Percentiles rank a stretch among this genome's conserved stretches.
These are phyloP conservation scores for Dactylonectria macrodidyma DNA, from an alignment of 2,329 filamentous ascomycete species.

Conservation along the genomic window DNA sequence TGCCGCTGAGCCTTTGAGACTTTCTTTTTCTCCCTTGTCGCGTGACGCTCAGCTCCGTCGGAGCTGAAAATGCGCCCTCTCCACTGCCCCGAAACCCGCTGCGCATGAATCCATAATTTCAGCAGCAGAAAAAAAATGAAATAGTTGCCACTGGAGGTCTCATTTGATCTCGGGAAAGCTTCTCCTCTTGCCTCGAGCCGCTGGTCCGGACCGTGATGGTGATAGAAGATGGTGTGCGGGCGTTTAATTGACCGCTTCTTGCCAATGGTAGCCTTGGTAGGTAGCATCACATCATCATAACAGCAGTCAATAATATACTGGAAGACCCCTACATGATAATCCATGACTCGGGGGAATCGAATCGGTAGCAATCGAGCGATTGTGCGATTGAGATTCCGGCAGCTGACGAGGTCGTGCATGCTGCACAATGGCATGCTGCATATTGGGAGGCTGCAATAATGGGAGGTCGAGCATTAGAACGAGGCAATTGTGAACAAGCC, in stretches of 20 bases:
- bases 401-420: not conserved
- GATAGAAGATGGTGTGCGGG: not conserved
- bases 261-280: not conserved
- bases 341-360: not conserved
- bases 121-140: not conserved
- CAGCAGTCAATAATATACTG: not conserved
- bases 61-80: slow-evolving; percentile 10
- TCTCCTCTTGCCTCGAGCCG: not conserved
- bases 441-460: too few relatives aligned
- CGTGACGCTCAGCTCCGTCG: not conserved
- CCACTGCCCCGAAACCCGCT: slow-evolving; percentile 23
- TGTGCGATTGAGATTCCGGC: not conserved
- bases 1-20: not conserved
- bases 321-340: not conserved
- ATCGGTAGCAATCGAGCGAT: not conserved
- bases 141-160: not conserved
- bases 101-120: slow-evolving; percentile 19
- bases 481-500: slow-evolving; percentile 1
- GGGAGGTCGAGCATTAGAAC: slow-evolving; percentile 1
- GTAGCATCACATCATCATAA: not conserved
- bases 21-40: slow-evolving; percentile 3
- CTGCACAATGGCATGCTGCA: not conserved
- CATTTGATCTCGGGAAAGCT: slow-evolving; percentile 6
- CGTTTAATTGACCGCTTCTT: not conserved
- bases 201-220: not conserved